Evolutionary conservation across 2,329 filamentous ascomycete species (phyloP), one percentile per base, ranked within the genome.

Genomic region (Arthrobotrys entomopaga): DNA sequence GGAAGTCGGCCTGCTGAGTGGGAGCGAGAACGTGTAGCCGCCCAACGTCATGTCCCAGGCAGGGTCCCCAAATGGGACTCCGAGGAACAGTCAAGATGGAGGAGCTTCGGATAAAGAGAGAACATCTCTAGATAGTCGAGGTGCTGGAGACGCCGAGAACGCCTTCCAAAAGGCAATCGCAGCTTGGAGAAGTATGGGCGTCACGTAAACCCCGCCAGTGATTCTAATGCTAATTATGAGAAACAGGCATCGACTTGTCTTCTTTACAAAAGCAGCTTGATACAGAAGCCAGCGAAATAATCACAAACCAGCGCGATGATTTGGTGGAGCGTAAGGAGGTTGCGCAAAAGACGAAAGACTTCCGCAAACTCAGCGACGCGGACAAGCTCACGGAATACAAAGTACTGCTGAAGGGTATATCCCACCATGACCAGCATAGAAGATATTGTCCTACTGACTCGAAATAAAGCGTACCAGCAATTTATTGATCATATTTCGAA

Each of bases 301-400:
- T 98, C 60, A 85, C 91, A 54, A 93, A 96, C 81, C 96, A 99
- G 81, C 88, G 93, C 79, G 95, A 98, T 82, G 92, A 94, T n/a
- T 90, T 97, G 3, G 90, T 97, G 0, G 94, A 99, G 81, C 87
- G 95, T 61, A 99, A 99, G 81, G 96, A 99, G 75, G 85, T 99
- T 19, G 95, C 96, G n/a, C 93, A 97, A 80, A 98, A 97, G 85
- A 99, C 95, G 0, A 99, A 99, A 80, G 94, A 98, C 79, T 99
- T 98, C 79, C 87, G 93, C 75, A 98, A 97, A 81, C 86, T 96
- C 10, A 94, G 98, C 78, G 93, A 99, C 84, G 84, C 90, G 10
- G 88, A 87, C 66, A 99, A 98, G 82, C 83, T 99, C 63, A 85
- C 85, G 3, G 95, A 99, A 81, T 89, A 96, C 83, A 99, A 98